Evolutionary conservation across 1,284 basidiomycete species (phyloP).

Genomic region (Sphagnurus paluster): DNA sequence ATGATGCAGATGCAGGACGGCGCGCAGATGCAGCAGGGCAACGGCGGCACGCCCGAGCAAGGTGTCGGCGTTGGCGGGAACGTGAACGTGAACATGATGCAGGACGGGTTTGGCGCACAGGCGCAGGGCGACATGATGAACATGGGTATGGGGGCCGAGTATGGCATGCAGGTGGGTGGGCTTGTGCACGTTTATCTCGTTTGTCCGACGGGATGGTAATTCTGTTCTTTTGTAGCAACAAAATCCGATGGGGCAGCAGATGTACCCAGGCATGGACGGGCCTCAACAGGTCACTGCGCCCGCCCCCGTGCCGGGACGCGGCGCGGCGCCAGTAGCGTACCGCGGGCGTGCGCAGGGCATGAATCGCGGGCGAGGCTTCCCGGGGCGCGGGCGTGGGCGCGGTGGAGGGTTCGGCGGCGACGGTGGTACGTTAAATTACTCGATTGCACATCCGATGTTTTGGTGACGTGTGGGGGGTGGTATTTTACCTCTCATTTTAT

Average conservation of each 20-base stretch:
- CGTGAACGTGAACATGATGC: conserved; percentile 36
- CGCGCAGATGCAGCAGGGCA: conserved; percentile 42
- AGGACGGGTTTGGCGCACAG: conserved; percentile 46
- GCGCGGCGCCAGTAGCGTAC: conserved; percentile 50
- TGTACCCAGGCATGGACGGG: conserved; percentile 48
- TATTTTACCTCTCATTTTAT: conserved; percentile 4
- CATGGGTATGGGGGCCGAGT: conserved; percentile 53
- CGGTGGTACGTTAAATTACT: conserved; percentile 36
- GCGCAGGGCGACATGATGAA: conserved; percentile 53
- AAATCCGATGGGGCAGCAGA: conserved; percentile 48
- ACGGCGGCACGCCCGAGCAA: conserved; percentile 36
- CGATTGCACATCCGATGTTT: conserved; percentile 11
- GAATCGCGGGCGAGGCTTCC: conserved; percentile 39
- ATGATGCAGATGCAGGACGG: conserved; percentile 52
- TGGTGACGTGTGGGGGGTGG: conserved; percentile 16
- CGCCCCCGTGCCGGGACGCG: conserved; percentile 39
- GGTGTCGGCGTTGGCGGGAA: conserved; percentile 20
- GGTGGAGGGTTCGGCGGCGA: conserved; percentile 40
- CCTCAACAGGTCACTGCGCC: conserved; percentile 30
- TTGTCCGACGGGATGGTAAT: not conserved
- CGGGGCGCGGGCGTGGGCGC: conserved; percentile 48
- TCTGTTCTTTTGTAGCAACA: conserved; percentile 38
- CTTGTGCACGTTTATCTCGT: not conserved
- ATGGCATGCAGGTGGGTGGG: conserved; percentile 58
- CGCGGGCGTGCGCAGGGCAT: conserved; percentile 49